A percentile compares a stretch with the other conserved stretches of the same genome.
These are phyloP conservation scores for Verticillium zaregamsianum DNA, from an alignment of 2,329 filamentous ascomycete species.

Conservation along the genomic window DNA sequence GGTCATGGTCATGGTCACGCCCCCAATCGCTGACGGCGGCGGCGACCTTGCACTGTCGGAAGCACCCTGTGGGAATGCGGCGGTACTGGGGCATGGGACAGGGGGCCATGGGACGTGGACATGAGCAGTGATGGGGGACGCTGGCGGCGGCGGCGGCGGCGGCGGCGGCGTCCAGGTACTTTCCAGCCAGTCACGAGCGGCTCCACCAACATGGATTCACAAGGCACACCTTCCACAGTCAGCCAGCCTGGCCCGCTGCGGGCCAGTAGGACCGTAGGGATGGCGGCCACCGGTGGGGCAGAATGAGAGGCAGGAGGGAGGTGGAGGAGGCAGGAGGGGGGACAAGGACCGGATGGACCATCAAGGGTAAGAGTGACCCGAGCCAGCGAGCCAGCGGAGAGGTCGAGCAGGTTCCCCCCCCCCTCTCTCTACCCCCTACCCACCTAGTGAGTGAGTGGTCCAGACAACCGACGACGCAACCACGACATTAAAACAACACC, in stretches of 20 bases:
- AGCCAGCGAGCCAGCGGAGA: background rate
- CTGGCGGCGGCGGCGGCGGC: background rate
- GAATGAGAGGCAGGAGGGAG: slow-evolving; percentile 3
- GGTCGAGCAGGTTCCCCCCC: background rate
- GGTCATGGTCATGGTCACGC: no score
- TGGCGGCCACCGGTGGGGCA: background rate
- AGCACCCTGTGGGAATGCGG: background rate
- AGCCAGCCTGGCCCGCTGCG: background rate
- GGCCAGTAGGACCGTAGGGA: background rate
- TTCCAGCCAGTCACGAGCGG: background rate
- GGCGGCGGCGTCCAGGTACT: background rate
- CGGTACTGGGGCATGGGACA: background rate
- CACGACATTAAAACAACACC: slow-evolving; percentile 11
- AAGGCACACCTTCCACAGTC: background rate
- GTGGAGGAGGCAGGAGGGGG: slow-evolving; percentile 6
- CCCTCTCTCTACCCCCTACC: no score
- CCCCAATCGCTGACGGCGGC: no score
- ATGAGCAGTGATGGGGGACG: background rate
- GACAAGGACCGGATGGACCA: slow-evolving; percentile 1
- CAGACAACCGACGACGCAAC: slow-evolving; percentile 15
- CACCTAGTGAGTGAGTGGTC: background rate
- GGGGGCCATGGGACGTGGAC: background rate
- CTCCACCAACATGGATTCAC: background rate
- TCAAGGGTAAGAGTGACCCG: background rate
- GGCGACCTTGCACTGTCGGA: background rate